Evolutionary conservation across 257 asterid genomes (phyloP), one percentile per base, ranked within the genome.

Genomic region (Gynochthodes officinalis): DNA sequence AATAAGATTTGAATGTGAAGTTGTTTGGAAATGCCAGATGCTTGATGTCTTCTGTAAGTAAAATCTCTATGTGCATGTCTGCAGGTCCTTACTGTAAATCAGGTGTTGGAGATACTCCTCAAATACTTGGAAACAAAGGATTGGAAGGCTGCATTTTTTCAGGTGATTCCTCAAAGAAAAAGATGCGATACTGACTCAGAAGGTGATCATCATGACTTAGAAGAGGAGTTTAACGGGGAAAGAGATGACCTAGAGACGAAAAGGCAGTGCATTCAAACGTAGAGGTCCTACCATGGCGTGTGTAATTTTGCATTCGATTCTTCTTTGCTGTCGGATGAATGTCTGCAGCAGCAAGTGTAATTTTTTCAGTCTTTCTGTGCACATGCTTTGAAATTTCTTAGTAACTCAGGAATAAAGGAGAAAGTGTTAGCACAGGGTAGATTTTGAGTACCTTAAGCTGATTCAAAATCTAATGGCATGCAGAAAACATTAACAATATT

Each of bases 51-150:
- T 52, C 11, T 70, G n/a, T 1, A 52, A 21, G 28, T 10, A 2
- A 54, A 13, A n/a, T n/a, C 7, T 16, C 16, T 19, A 7, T 61
- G 64, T 2, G 3, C 44, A 1, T 52, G 68, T 13, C 8, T 75
- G 50, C 83, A 94, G 99, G 97, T 94, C 73, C 96, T 94, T 70
- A 91, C 99, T 0, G 97, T 94, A 77, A 94, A 94, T 85, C 97
- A 91, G 86, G 97, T 91, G 60, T 85, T 88, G 23, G 97, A 91
- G 86, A 91, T 94, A 83, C 77, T 94, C 53, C 90, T 91, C 78
- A 91, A 86, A 81, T 94, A 77, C 84, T 59, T 89, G 86, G 97
- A 89, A 83, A 79, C 88, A 39, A 82, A 80, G 82, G 92, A 89
- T 78, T 94, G 99, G 99, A 89, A 89, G 76, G 75, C 78, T 23